Evolutionary conservation across 2,329 filamentous ascomycete genomes (phyloP), one percentile per base, ranked within the genome.

Genomic region (Colletotrichum lindemuthianum): DNA sequence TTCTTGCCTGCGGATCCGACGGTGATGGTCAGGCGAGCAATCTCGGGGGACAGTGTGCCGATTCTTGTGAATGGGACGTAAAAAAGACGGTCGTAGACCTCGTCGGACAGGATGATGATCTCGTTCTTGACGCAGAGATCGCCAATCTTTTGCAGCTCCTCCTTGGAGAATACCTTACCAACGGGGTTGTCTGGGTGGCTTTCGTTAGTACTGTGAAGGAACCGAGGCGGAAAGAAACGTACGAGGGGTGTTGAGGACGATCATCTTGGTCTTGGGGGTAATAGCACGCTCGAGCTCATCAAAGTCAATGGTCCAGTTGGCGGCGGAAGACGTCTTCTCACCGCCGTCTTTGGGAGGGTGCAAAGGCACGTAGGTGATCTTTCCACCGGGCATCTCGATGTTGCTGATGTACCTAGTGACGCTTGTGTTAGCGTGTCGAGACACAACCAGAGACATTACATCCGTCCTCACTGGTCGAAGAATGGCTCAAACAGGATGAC

Each of bases 401-500:
- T 99, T 99, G 82, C 90, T 93, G 70, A 99, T 97, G 77, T 98
- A 97, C 71, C 86, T 88, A 55, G 12, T 53, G 5, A 24, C 40
- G 34, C 39, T 3, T 37, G 13, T n/a, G 13, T 65, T 48, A 69
- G 60, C 24, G 11, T 33, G 43, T 52, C n/a, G 39, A 15, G 7
- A 15, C 33, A 33, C 2, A 32, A 6, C 33, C 34, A 34, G 8
- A 24, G 10, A n/a, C 13, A 7, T 34, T 32, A 8, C 12, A 11
- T 16, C 15, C 2, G 8, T 11, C 33, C 83, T 74, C 76, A 92
- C 89, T 99, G 96, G 79, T 99, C 96, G 76, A 98, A 99, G 81
- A 97, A 99, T 10, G 96, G 96, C 81, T 99, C 96, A 76, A 99
- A 97, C 60, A 99, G 87, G 70, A 99, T 97, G 69, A 97, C 96